Percentiles rank a stretch among this genome's conserved stretches.
Conservation (phyloP, 805 yeast genomes). For the Saturnispora ahearnii region DNA sequence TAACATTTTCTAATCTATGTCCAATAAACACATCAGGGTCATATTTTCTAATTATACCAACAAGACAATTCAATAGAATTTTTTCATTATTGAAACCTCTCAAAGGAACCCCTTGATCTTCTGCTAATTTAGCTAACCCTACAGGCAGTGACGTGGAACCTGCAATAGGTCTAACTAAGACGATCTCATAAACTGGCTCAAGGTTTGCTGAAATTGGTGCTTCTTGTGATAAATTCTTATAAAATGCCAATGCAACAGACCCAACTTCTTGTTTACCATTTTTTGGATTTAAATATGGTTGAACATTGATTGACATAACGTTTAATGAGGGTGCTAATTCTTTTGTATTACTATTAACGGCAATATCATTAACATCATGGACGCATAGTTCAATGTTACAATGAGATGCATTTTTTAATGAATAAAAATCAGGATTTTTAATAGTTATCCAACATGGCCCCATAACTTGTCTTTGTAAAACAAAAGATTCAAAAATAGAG, state of each 20-base stretch:
- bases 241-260: conserved; percentile 70
- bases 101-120: conserved; percentile 41
- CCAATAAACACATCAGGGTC: conserved; percentile 93
- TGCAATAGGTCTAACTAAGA: conserved; percentile 75
- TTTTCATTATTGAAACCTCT: conserved; percentile 65
- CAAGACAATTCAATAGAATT: conserved; percentile 61
- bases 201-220: conserved; percentile 56
- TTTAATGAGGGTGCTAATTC: conserved; percentile 59
- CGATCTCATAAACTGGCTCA: conserved; percentile 52
- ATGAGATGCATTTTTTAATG: conserved; percentile 61
- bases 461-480: conserved; percentile 74
- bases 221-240: conserved; percentile 62
- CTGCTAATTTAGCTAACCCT: conserved; percentile 57
- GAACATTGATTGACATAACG: conserved; percentile 65
- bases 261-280: conserved; percentile 80
- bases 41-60: conserved; percentile 56
- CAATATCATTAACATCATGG: conserved; percentile 37
- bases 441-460: conserved; percentile 97
- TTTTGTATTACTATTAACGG: conserved; percentile 33
- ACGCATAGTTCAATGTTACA: conserved; percentile 70
- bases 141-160: conserved; percentile 57
- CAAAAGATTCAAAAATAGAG: conserved; percentile 75
- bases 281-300: conserved; percentile 68
- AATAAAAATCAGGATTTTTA: conserved; percentile 48
- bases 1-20: conserved; percentile 71